Evolutionary conservation across 768 basidiomycete genomes (phyloP), one percentile per base, ranked within the genome.

Genomic region (Suillus spraguei): DNA sequence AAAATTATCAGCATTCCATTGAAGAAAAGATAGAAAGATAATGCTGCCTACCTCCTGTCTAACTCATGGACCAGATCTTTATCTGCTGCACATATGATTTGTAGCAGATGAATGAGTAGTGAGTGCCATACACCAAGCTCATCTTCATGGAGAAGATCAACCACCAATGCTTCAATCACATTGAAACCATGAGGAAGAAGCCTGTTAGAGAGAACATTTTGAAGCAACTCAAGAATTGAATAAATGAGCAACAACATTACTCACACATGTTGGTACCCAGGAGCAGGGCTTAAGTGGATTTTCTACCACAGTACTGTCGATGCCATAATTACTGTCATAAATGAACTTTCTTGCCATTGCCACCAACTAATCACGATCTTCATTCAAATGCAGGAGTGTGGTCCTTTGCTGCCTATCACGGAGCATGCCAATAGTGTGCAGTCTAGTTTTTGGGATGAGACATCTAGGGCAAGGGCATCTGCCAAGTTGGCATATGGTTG

Each of bases 71-170:
- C 9, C 20, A 44, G n/a, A 44, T 44, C 44, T 44, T 44, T 44
- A 44, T 44, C 5, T 4, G 5, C 44, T n/a, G 44, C 3, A 35
- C 7, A 2, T 44, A 80, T 60, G 24, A 80, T 70, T 0, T 74
- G 70, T 7, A 79, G 71, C 6, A 81, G 70, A 55, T 81, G 80
- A 0, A 64, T 70, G 8, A 79, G 66, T 0, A 78, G 38, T 0
- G 68, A 64, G 60, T 76, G 79, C 77, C 78, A 80, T 4, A 75
- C 71, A 0, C 80, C 78, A 0, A 79, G 64, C 53, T 79, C 77
- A 61, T 77, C 63, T 63, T 80, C 78, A 65, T 81, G 80, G 69
- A 81, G 67, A 9, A 78, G 62, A 63, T 81, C 78, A 20, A 76
- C 70, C 0, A 74, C 74, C 0, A 78, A 62, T 50, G 76, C 64